Evolutionary conservation across 2,329 filamentous ascomycete species (phyloP).

Genomic region (Paracoccidioides brasiliensis): DNA sequence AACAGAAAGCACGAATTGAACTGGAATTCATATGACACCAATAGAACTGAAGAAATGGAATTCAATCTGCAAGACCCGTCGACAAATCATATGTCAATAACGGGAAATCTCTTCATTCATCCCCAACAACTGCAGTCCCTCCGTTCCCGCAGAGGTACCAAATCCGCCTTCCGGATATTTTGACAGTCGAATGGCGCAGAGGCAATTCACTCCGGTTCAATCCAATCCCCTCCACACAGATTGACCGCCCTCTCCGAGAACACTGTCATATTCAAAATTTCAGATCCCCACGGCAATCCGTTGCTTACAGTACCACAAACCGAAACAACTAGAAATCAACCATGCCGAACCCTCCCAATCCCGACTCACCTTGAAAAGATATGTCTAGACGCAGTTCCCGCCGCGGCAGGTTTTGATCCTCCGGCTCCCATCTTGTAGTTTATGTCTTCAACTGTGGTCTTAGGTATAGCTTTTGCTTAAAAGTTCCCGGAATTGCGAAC

Average conservation of each 20-base stretch:
- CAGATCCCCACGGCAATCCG: background rate
- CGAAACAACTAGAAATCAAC: background rate
- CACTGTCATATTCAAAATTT: background rate
- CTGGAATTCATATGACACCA: background rate
- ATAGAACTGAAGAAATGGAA: background rate
- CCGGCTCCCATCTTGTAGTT: constrained; percentile 43
- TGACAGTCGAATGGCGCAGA: background rate
- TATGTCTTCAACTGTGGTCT: background rate
- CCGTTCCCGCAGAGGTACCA: background rate
- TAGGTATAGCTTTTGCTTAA: background rate
- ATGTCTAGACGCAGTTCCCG: constrained; percentile 40
- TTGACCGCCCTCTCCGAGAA: background rate
- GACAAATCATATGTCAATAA: background rate
- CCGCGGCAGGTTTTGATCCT: constrained; percentile 46
- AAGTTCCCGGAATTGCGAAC: background rate
- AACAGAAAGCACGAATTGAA: background rate
- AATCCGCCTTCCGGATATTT: background rate
- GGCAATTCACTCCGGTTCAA: background rate
- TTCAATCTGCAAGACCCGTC: background rate
- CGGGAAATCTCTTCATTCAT: background rate
- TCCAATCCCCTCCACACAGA: background rate
- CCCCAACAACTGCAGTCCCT: background rate
- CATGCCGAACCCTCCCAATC: background rate
- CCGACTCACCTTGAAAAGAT: constrained; percentile 47
- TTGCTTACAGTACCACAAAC: background rate